Percentiles rank a stretch among this genome's conserved stretches.
Evolutionary conservation across 139 green algal genomes (phyloP).

Genomic region (Micromonas pusilla): DNA sequence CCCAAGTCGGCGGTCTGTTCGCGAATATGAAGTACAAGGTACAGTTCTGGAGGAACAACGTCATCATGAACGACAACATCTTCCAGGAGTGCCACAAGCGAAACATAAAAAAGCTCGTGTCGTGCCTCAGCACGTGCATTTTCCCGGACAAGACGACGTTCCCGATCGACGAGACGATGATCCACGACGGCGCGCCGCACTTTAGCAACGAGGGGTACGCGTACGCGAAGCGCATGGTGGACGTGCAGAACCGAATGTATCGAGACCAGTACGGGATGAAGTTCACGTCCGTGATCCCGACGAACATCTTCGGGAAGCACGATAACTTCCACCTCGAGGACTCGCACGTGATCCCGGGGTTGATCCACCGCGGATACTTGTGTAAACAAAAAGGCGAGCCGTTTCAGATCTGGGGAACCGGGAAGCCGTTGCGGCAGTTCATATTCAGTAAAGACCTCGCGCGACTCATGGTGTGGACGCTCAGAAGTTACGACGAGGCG

Average conservation of each 20-base stretch:
- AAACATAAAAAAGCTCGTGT: slow-evolving; percentile 48
- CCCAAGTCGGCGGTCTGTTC: slow-evolving; percentile 48
- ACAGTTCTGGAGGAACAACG: slow-evolving; percentile 27
- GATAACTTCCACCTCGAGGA: slow-evolving; percentile 65
- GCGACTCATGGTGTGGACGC: slow-evolving; percentile 47
- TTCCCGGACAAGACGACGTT: slow-evolving; percentile 54
- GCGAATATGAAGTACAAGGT: slow-evolving; percentile 45
- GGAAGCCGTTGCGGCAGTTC: slow-evolving; percentile 54
- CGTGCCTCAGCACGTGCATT: slow-evolving; percentile 53
- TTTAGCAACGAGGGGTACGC: slow-evolving; percentile 48
- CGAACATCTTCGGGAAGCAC: slow-evolving; percentile 64
- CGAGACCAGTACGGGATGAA: slow-evolving; percentile 53
- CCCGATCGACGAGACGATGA: slow-evolving; percentile 53
- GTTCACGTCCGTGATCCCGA: slow-evolving; percentile 56
- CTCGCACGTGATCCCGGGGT: slow-evolving; percentile 58
- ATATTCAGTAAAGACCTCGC: slow-evolving; percentile 50
- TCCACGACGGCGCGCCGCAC: slow-evolving; percentile 51
- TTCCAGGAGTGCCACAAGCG: slow-evolving; percentile 41
- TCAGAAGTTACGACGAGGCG: slow-evolving; percentile 43
- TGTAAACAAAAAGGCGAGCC: slow-evolving; percentile 48
- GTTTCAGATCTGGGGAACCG: slow-evolving; percentile 52
- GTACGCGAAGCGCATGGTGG: slow-evolving; percentile 50
- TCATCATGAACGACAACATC: slow-evolving; percentile 45
- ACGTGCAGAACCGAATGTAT: slow-evolving; percentile 46
- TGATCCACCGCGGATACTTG: slow-evolving; percentile 57